Evolutionary conservation across 2,329 filamentous ascomycete genomes (phyloP), one percentile per base, ranked within the genome.

Genomic region (Sporothrix curviconia): DNA sequence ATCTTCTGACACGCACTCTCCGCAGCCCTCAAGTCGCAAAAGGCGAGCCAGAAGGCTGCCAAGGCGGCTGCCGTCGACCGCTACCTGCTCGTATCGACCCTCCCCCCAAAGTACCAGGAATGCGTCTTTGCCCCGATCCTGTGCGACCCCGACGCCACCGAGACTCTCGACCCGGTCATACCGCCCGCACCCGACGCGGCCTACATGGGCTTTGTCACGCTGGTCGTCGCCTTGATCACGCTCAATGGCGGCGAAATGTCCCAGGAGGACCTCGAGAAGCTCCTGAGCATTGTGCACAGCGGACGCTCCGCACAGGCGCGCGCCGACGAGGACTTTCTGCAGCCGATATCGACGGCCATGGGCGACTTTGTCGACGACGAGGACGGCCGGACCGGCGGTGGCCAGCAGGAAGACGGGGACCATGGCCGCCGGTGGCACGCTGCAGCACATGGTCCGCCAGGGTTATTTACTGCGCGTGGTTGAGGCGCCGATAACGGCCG

Each of bases 161-260:
- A 82, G 87, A 1, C 81, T 79, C 56, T 15, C 9, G 32, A 56
- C 4, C 15, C 43, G 81, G 84, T 7, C 84, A 87, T 1, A 86
- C 82, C 22, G 68, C 54, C 77, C 7, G 79, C 82, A 22, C 78
- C 83, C 22, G 92, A 97, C 67, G 84, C 86, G n/a, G 81, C 84
- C 7, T 96, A 96, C 68, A 79, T 84, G 0, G 92, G 82, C 0
- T 78, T 99, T 37, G 95, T 91, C 68, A 91, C 87, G 0, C 80
- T 91, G 61, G 76, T 95, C 1, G 82, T 97, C 8, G 78, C 90
- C 0, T 73, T 95, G 52, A 90, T 97, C 59, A 78, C 80, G 50
- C 78, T 97, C 3, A 85, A 81, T 60, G 85, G 85, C n/a, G 85
- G 88, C 3, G 78, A 80, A 44, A 74, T 99, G 2, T 81, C 84